These are phyloP conservation scores for Artomyces pyxidatus DNA, from an alignment of 768 basidiomycete genomes.

Conservation along the genomic window DNA sequence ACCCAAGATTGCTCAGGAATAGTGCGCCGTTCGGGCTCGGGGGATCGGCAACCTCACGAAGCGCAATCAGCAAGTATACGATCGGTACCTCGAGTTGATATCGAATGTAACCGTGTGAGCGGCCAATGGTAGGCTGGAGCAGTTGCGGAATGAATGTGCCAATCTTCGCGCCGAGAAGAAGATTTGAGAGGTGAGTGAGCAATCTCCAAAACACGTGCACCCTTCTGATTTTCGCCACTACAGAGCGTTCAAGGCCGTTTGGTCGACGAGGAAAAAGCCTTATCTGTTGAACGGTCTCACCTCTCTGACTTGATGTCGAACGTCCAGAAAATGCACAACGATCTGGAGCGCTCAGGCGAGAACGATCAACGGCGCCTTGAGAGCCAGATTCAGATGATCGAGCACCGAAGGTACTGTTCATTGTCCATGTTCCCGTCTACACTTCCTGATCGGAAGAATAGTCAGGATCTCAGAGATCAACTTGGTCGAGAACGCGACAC, in stretches of 20 bases:
- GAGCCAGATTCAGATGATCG: conserved; percentile 67
- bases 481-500: conserved; percentile 68
- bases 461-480: conserved; percentile 67
- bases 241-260: conserved; percentile 76
- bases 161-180: conserved; percentile 90
- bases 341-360: conserved; percentile 74
- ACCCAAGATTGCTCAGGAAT: conserved; percentile 62
- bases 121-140: conserved; percentile 61
- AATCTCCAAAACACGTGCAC: not conserved
- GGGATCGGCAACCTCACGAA: conserved; percentile 61
- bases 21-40: conserved; percentile 48
- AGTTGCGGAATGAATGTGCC: conserved; percentile 76
- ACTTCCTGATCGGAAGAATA: too few relatives aligned
- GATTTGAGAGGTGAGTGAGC: conserved; percentile 71
- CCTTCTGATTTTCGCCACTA: not conserved
- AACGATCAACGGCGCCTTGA: conserved; percentile 83
- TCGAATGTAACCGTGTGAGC: conserved; percentile 59
- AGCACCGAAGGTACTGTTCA: conserved; percentile 74
- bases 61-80: conserved; percentile 65
- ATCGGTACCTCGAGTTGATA: conserved; percentile 67
- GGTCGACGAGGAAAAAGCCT: conserved; percentile 74
- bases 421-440: too few relatives aligned
- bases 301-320: conserved; percentile 83
- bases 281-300: conserved; percentile 76
- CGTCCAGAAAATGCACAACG: conserved; percentile 85